These are phyloP conservation scores for Arctostaphylos glauca DNA, from an alignment of 148 eudicot genomes.

Conservation along the genomic window DNA sequence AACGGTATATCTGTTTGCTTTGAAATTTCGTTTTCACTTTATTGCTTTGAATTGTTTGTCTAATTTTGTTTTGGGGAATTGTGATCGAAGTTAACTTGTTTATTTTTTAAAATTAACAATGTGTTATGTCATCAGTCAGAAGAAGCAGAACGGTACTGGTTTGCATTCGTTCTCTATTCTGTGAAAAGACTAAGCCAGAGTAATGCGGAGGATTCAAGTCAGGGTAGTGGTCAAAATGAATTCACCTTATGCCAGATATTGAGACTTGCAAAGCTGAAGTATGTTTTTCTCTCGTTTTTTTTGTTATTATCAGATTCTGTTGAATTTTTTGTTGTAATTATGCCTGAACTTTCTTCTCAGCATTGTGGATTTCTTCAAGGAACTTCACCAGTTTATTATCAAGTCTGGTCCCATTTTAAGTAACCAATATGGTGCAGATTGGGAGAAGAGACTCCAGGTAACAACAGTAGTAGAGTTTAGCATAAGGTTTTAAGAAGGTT, in stretches of 20 bases:
- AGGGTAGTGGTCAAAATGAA: constrained; percentile 29
- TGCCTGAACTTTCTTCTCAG: constrained; percentile 35
- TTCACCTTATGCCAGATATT: constrained; percentile 63
- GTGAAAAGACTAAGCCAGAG: constrained; percentile 51
- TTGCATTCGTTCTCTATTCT: constrained; percentile 65
- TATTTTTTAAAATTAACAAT: not conserved
- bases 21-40: not conserved
- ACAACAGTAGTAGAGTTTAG: not conserved
- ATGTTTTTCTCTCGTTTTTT: not conserved
- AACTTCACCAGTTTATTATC: constrained; percentile 80
- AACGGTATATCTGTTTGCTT: constrained; percentile 34
- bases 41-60: not conserved
- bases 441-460: constrained; percentile 91
- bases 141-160: constrained; percentile 41
- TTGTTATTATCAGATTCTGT: not conserved
- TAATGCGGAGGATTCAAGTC: constrained; percentile 17
- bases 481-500: not conserved
- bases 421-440: constrained; percentile 70
- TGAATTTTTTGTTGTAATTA: not conserved
- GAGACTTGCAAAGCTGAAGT: constrained; percentile 71
- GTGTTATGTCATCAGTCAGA: not conserved
- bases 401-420: constrained; percentile 66
- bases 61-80: not conserved
- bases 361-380: constrained; percentile 84
- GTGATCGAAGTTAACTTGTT: not conserved